These are phyloP conservation scores for Hondaea fermentalgiana DNA, from an alignment of 108 stramenopile species.

Conservation along the genomic window DNA sequence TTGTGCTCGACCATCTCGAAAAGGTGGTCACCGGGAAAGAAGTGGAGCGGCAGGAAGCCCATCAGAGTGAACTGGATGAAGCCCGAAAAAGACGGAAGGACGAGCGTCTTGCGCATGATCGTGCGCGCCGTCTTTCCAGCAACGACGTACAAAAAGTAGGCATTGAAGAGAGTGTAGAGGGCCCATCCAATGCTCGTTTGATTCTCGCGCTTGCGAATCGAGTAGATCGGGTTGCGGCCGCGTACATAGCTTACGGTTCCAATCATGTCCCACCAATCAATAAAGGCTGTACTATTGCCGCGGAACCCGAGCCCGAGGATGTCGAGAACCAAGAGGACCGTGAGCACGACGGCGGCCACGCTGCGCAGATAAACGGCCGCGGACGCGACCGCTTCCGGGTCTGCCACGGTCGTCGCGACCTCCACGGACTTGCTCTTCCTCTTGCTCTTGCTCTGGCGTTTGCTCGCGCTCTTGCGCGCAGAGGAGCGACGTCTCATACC, in stretches of 20 bases:
- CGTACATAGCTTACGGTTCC: background rate
- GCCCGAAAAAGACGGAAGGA: background rate
- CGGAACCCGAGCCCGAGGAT: background rate
- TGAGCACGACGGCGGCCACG: background rate
- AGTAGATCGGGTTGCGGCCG: background rate
- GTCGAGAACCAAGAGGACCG: background rate
- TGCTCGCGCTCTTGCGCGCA: no score
- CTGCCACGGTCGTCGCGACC: no score
- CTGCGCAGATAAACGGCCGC: background rate
- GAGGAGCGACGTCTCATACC: no score
- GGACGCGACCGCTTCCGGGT: background rate
- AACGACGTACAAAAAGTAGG: background rate
- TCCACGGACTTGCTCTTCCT: no score
- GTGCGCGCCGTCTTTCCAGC: background rate
- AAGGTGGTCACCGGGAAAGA: background rate
- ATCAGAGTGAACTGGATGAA: background rate
- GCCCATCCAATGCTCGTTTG: background rate
- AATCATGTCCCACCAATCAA: constrained; percentile 17
- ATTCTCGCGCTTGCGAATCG: background rate
- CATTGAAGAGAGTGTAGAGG: background rate
- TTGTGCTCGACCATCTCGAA: constrained; percentile 1
- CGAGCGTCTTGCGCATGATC: background rate
- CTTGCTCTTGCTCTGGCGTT: no score
- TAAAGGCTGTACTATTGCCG: background rate
- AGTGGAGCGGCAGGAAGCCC: constrained; percentile 6